Evolutionary conservation across 768 basidiomycete species (phyloP), one percentile per base, ranked within the genome.

Genomic region (Hortiboletus flavorubellus): DNA sequence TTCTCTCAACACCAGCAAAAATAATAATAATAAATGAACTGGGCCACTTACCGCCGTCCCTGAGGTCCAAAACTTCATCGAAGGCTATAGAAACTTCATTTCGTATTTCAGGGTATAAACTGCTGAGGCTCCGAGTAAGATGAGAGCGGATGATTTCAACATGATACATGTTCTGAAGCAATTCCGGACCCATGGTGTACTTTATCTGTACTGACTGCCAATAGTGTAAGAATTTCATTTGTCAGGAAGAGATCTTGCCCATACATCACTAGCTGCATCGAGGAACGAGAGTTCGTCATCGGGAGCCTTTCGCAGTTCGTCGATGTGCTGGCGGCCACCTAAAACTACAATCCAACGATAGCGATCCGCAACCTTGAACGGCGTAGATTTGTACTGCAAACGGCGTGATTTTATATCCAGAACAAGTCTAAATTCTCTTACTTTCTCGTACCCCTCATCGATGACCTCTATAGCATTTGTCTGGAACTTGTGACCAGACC

Each of bases 61-160:
- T 55, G 23, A 60, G 53, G 33, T 57, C 51, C 16, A 83, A 68
- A 35, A 67, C 59, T 6, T 76, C 76, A 10, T 65, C 61, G 54
- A 81, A 77, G 2, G 82, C 71, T 0, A 64, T 51, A 0, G 53
- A 45, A 37, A 82, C 66, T 58, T 85, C 59, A 23, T 60, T 53
- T 45, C 35, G 39, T 43, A 60, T 55, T n/a, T 59, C 59, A 8
- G 49, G 5, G 50, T 80, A 77, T 26, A 26, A 26, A 26, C 26
- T 26, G 26, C 26, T 26, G 26, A 26, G 66, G 45, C 74, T 76
- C 8, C 78, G 71, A n/a, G 75, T 75, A 12, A 76, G 63, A 35
- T 67, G 64, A n/a, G 51, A 39, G 16, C 68, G 69, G 16, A 75
- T 47, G 29, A 74, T 51, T 9, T 53, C 42, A 10, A 62, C 50